Conservation (phyloP, 2,329 filamentous ascomycete genomes). For the Ascosphaera pollenicola region DNA sequence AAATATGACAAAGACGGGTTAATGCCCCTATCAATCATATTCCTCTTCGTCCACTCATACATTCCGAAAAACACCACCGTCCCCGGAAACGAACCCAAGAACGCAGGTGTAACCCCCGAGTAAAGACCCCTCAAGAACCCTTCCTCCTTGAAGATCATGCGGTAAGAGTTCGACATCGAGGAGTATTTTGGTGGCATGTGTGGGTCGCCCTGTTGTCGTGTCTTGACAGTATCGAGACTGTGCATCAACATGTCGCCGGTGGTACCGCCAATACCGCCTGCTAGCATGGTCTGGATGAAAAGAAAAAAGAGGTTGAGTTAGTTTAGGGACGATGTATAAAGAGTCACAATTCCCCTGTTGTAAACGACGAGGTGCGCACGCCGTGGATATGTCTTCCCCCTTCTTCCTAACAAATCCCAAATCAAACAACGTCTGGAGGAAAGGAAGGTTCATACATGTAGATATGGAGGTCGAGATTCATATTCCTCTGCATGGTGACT, state of each 20-base stretch:
- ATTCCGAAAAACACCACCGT: constrained; percentile 91
- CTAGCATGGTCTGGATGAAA: constrained; percentile 59
- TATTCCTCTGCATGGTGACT: constrained; percentile 24
- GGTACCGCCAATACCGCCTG: constrained; percentile 76
- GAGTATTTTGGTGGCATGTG: constrained; percentile 84
- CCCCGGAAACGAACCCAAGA: constrained; percentile 79
- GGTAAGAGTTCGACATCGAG: constrained; percentile 73
- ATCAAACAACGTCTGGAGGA: constrained; percentile 2
- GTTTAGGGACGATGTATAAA: constrained; percentile 1
- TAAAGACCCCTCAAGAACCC: constrained; percentile 72
- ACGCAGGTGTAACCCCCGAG: constrained; percentile 76
- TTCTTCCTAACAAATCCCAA: too few relatives aligned
- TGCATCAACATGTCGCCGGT: constrained; percentile 98
- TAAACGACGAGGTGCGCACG: too few relatives aligned
- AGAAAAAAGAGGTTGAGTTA: constrained; percentile 5
- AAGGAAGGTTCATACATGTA: constrained; percentile 31
- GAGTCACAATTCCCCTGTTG: too few relatives aligned
- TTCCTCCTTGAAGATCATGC: constrained; percentile 83
- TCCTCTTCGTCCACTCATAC: constrained; percentile 86
- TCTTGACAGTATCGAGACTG: constrained; percentile 96
- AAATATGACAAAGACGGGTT: constrained; percentile 72
- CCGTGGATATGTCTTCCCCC: too few relatives aligned
- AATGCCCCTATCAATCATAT: constrained; percentile 65
- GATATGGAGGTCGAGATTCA: constrained; percentile 37
- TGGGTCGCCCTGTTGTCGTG: constrained; percentile 87